Conservation (phyloP, 768 basidiomycete genomes). For the Rhodotorula graminis region DNA sequence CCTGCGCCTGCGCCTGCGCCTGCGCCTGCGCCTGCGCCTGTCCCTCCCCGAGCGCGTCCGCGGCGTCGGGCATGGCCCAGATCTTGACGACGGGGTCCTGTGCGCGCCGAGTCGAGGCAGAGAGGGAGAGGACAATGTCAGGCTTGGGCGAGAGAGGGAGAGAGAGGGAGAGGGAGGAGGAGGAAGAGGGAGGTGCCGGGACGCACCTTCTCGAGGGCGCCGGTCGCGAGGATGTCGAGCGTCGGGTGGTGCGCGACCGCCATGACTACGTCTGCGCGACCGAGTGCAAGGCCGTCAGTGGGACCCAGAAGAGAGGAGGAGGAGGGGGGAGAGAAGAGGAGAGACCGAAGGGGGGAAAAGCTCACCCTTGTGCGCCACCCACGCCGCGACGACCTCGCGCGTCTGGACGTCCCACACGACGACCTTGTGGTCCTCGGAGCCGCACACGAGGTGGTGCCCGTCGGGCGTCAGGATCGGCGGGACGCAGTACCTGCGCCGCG, state of each 20-base stretch:
- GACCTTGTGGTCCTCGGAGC: conserved; percentile 77
- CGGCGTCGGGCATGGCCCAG: conserved; percentile 1
- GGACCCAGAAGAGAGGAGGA: too few species aligned
- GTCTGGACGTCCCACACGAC: conserved; percentile 87
- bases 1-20: too few species aligned
- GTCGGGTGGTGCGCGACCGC: conserved; percentile 25
- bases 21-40: too few species aligned
- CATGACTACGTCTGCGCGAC: conserved; percentile 25
- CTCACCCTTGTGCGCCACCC: conserved; percentile 75
- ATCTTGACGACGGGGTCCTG: conserved; percentile 33
- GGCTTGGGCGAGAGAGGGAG: too few species aligned
- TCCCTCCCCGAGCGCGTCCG: too few species aligned
- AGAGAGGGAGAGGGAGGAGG: too few species aligned
- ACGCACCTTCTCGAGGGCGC: conserved; percentile 29
- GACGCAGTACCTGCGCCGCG: conserved; percentile 34
- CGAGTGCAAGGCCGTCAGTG: too few species aligned
- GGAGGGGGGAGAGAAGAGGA: neutral
- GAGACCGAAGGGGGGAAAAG: too few species aligned
- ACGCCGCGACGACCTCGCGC: conserved; percentile 58
- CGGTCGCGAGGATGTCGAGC: conserved; percentile 21
- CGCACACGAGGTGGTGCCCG: conserved; percentile 70
- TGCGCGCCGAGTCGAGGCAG: neutral
- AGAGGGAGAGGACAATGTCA: neutral
- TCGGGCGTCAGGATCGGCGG: conserved; percentile 17
- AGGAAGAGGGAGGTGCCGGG: too few species aligned